Evolutionary conservation across 306 rosid genomes (phyloP).

Genomic region (Vicia sativa): DNA sequence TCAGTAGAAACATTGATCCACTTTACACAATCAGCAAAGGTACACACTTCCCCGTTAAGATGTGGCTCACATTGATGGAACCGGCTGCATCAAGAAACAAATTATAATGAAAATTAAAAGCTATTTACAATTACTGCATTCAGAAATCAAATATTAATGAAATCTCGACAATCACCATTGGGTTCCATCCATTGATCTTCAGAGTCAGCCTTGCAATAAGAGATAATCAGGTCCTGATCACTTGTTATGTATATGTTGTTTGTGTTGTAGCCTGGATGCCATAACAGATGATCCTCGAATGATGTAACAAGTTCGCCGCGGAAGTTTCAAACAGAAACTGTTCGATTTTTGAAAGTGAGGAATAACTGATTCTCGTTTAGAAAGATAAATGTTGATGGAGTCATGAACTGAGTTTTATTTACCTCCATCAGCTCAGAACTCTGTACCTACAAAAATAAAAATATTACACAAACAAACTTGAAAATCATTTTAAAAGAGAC

Average conservation of each 20-base stretch:
- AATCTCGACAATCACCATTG: slow-evolving; percentile 56
- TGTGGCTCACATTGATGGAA: slow-evolving; percentile 89
- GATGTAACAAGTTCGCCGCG: slow-evolving; percentile 95
- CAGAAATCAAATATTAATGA: slow-evolving; percentile 22
- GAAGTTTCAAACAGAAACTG: slow-evolving; percentile 93
- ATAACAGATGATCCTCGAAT: slow-evolving; percentile 89
- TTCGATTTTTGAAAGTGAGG: slow-evolving; percentile 80
- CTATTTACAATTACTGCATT: background rate
- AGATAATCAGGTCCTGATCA: slow-evolving; percentile 92
- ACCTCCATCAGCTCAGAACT: slow-evolving; percentile 76
- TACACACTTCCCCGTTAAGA: slow-evolving; percentile 86
- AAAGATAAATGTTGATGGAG: slow-evolving; percentile 92
- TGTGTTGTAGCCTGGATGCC: slow-evolving; percentile 97
- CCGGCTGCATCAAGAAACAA: slow-evolving; percentile 61
- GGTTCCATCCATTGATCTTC: slow-evolving; percentile 82
- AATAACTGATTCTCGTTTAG: slow-evolving; percentile 88
- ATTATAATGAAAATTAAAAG: slow-evolving; percentile 13
- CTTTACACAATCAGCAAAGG: too few relatives aligned
- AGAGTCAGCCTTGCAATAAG: slow-evolving; percentile 91
- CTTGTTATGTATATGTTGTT: slow-evolving; percentile 91
- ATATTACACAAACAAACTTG: slow-evolving; percentile 11
- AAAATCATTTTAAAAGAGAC: slow-evolving; percentile 5
- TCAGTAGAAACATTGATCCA: too few relatives aligned
- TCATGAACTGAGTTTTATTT: slow-evolving; percentile 78
- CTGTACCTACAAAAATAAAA: slow-evolving; percentile 62